Percentiles rank a stretch among this genome's conserved stretches.
Evolutionary conservation across 805 yeast species (phyloP).

Genomic region (Spathaspora gorwiae): DNA sequence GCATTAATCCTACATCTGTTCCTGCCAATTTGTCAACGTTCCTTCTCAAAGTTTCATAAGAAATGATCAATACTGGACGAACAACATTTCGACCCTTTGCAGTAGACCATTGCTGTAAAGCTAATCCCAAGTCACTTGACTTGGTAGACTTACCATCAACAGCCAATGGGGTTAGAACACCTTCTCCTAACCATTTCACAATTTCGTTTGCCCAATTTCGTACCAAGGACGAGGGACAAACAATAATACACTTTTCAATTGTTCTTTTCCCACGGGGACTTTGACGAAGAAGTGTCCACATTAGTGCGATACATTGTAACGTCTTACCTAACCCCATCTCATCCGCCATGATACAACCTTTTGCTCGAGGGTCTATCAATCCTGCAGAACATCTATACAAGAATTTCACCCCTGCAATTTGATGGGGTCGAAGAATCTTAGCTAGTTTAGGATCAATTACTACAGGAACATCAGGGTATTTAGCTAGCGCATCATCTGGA

Average conservation of each 20-base stretch:
- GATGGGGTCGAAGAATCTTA: constrained; percentile 89
- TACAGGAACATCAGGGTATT: constrained; percentile 85
- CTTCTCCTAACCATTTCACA: constrained; percentile 91
- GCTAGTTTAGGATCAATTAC: constrained; percentile 88
- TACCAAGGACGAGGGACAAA: constrained; percentile 91
- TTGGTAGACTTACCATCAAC: constrained; percentile 87
- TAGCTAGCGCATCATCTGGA: constrained; percentile 45
- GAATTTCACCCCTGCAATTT: constrained; percentile 91
- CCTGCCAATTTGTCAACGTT: constrained; percentile 71
- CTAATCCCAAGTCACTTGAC: constrained; percentile 59
- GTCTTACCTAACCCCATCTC: constrained; percentile 98
- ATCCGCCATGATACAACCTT: constrained; percentile 91
- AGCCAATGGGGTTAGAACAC: constrained; percentile 82
- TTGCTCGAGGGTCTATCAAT: constrained; percentile 71
- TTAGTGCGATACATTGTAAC: constrained; percentile 77
- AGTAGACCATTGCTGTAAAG: constrained; percentile 77
- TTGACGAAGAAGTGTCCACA: constrained; percentile 90
- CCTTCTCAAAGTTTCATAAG: constrained; percentile 88
- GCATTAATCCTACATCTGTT: constrained; percentile 77
- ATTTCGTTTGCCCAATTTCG: constrained; percentile 97
- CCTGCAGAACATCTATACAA: constrained; percentile 90
- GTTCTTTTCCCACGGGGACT: constrained; percentile 81
- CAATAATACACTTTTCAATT: constrained; percentile 85
- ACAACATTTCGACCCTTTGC: constrained; percentile 87
- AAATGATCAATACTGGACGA: constrained; percentile 87